Base-by-base conservation (phyloP, 768 basidiomycete genomes). In the Mycena rosella region DNA sequence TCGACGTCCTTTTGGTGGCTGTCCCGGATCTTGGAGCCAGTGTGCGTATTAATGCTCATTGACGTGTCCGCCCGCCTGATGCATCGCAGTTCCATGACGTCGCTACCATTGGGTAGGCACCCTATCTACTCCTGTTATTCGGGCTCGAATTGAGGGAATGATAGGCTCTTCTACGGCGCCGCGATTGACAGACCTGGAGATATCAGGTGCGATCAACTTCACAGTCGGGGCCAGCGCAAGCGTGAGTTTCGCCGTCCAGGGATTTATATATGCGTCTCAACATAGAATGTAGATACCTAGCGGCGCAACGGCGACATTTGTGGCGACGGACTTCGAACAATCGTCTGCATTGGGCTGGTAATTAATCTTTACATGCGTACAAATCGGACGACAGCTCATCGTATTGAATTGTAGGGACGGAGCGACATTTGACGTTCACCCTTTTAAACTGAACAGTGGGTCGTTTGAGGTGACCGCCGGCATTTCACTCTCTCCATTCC, bases 141-240 rank as follows among this genome's bases (percentile, higher is more conserved):
- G n/a, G n/a, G n/a, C n/a, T n/a, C n/a, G n/a, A n/a, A n/a, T n/a
- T n/a, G n/a, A n/a, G n/a, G n/a, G n/a, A n/a, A 24, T 63, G 32
- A 34, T 53, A 57, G 61, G n/a, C 63, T 68, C 26, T 68, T 63
- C 26, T 68, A 20, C 17, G 67, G 67, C 26, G 67, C 38, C 2
- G 60, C 67, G 1, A 15, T 68, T 48, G 5, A 38, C n/a, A 18
- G 61, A 63, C 2, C 2, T 68, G 18, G 48, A 49, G 9, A 9
- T 63, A 0, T 38, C n/a, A 7, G 42, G n/a, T 1, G 24, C 29
- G 18, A 18, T 68, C 15, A 68, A 68, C 27, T 68, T 68, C 49
- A 63, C 67, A 24, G 67, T 68, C 11, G 67, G 67, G 5, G 67
- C 61, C 1, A 68, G 62, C 26, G 61, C 67, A 3, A 47, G 27